Evolutionary conservation across 148 eudicot species (phyloP).

Genomic region (Dysphania ambrosioides): DNA sequence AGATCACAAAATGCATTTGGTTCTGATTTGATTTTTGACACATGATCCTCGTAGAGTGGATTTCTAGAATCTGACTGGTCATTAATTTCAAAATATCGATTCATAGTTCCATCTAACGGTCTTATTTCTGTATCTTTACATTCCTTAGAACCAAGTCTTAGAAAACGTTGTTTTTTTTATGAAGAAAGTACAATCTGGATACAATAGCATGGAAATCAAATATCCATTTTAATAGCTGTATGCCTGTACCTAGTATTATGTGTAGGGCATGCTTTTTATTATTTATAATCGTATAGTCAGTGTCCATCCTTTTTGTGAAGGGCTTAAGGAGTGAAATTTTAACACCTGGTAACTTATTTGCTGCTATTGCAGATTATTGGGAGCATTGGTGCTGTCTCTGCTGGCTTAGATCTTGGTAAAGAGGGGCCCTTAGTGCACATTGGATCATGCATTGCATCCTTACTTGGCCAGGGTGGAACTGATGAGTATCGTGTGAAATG

Average conservation of each 20-base stretch:
- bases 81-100: neutral
- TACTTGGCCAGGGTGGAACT: slow-evolving; percentile 91
- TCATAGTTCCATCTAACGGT: neutral
- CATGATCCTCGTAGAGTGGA: neutral
- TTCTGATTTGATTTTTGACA: neutral
- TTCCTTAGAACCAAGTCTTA: neutral
- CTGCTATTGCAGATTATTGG: slow-evolving; percentile 59
- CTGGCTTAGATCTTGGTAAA: slow-evolving; percentile 80
- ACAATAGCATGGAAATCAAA: neutral
- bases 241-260: no score
- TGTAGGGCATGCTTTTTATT: neutral
- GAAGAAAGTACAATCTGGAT: neutral
- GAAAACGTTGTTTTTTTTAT: neutral
- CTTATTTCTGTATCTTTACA: neutral
- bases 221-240: neutral
- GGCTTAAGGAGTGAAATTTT: neutral
- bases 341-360: neutral
- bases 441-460: slow-evolving; percentile 72
- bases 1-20: neutral
- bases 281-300: neutral
- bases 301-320: neutral
- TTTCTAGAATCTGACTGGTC: neutral
- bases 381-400: slow-evolving; percentile 85
- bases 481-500: slow-evolving; percentile 68
- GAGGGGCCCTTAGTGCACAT: slow-evolving; percentile 88